Percentiles rank a stretch among this genome's conserved stretches.
These are phyloP conservation scores for Glycine tomentella DNA, from an alignment of 306 rosid genomes.

Conservation along the genomic window DNA sequence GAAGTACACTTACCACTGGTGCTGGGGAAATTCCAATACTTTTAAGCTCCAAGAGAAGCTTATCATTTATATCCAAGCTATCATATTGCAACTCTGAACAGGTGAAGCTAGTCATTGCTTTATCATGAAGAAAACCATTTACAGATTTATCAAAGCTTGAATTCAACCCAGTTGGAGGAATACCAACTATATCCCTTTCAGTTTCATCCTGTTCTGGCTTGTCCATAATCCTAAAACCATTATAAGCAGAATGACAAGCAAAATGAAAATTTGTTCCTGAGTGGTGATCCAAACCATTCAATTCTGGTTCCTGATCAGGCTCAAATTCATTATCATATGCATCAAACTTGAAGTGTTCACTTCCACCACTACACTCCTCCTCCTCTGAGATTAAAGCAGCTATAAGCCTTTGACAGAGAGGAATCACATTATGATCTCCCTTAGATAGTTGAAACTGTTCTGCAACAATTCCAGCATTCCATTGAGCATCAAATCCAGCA, in stretches of 20 bases:
- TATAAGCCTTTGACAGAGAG: slow-evolving; percentile 88
- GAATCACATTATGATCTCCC: slow-evolving; percentile 67
- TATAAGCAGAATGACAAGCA: slow-evolving; percentile 69
- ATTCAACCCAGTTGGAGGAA: slow-evolving; percentile 56
- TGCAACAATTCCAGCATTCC: slow-evolving; percentile 48
- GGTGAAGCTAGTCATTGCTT: slow-evolving; percentile 56
- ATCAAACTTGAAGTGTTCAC: slow-evolving; percentile 66
- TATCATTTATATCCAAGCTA: slow-evolving; percentile 74
- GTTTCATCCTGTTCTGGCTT: slow-evolving; percentile 62
- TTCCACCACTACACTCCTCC: slow-evolving; percentile 72
- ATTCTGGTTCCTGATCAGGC: slow-evolving; percentile 70
- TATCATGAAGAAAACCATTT: slow-evolving; percentile 71
- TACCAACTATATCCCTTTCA: slow-evolving; percentile 58
- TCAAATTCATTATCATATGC: slow-evolving; percentile 67
- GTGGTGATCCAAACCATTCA: slow-evolving; percentile 61
- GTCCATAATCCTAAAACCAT: slow-evolving; percentile 63
- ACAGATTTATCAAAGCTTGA: slow-evolving; percentile 56
- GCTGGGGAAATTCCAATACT: slow-evolving; percentile 86
- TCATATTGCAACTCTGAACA: slow-evolving; percentile 81
- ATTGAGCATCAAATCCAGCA: slow-evolving; percentile 47
- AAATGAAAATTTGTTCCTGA: slow-evolving; percentile 61
- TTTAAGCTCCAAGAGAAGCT: slow-evolving; percentile 89
- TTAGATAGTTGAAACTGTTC: slow-evolving; percentile 61
- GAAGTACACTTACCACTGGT: slow-evolving; percentile 68
- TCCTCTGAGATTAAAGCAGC: slow-evolving; percentile 92